Base-by-base conservation (phyloP, 2,329 filamentous ascomycete genomes). In the Acrocalymma vagum region DNA sequence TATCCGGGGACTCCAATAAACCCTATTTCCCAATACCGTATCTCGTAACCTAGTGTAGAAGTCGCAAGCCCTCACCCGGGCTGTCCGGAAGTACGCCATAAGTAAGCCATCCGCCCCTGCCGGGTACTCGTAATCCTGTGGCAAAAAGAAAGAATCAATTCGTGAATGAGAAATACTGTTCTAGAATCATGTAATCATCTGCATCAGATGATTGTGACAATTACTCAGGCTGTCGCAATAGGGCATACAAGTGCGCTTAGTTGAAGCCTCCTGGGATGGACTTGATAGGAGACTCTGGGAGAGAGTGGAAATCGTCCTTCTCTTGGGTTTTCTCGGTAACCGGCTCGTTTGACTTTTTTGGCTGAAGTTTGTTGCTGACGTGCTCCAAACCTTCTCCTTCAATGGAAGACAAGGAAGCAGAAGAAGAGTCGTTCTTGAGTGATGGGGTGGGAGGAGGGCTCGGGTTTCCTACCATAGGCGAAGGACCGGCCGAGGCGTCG, bases 271-370 rank as follows among this genome's bases (percentile, higher is more conserved):
- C 65, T 13, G 66, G 66, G 9, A 68, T 45, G 15, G 47, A 38
- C 50, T 65, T 65, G 14, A 56, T 42, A 2, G 62, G 62, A 14
- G 69, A 70, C 15, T 62, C 60, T 7, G 70, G 69, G 23, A 68
- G 62, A 2, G 75, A 74, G 37, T 73, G 67, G 38, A 77, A 74
- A 3, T 76, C 63, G 5, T 65, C 54, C 29, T 70, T 63, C 11
- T 64, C 53, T 15, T 58, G 42, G 39, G 45, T 51, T 35, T 48
- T 45, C 14, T 54, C 53, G 11, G 52, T 40, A 27, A 60, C 44
- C 5, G 46, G 17, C 23, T 53, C 48, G 7, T 50, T 42, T 5
- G 40, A 43, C 16, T 54, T 41, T 46, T 65, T 62, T 7, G 60
- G 62, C 38, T 60, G 56, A 15, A 65, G 46, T 17, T 44, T 48